Conservation (phyloP, 2,329 filamentous ascomycete genomes). For the Thielaviopsis euricoi region DNA sequence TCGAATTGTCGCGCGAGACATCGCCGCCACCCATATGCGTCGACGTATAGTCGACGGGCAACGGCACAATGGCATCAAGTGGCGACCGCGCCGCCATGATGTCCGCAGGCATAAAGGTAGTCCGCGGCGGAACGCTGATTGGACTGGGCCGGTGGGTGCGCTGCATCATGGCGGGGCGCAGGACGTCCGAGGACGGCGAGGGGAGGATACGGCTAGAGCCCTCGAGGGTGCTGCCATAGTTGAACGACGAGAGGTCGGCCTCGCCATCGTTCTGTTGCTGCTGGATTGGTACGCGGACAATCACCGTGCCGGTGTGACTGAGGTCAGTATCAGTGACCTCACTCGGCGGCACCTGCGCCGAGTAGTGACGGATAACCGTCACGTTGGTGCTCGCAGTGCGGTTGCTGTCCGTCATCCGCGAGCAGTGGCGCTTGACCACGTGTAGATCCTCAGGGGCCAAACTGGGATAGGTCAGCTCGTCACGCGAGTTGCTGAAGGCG, state of each 20-base stretch:
- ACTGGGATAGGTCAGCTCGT: slow-evolving; percentile 3
- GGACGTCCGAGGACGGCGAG: not conserved
- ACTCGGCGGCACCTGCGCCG: not conserved
- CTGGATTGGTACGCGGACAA: not conserved
- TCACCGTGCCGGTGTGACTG: too few relatives aligned
- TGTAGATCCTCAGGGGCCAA: slow-evolving; percentile 5
- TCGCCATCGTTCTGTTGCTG: not conserved
- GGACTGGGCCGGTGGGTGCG: not conserved
- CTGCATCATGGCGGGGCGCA: not conserved
- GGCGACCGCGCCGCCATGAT: not conserved
- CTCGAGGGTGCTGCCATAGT: not conserved
- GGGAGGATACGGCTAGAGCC: not conserved
- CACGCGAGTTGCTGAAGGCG: not conserved
- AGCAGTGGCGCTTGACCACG: slow-evolving; percentile 1
- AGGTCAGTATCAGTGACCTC: not conserved
- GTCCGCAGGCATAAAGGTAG: not conserved
- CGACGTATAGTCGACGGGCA: not conserved
- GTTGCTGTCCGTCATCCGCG: too few relatives aligned
- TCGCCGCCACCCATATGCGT: not conserved
- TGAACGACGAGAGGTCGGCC: not conserved
- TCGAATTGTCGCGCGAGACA: not conserved
- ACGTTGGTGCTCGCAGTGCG: not conserved
- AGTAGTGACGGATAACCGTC: not conserved
- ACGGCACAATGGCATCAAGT: not conserved
- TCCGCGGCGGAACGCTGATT: not conserved